A percentile compares a stretch with the other conserved stretches of the same genome.
These are phyloP conservation scores for Colletotrichum sp. DNA, from an alignment of 2,329 filamentous ascomycete species.

Conservation along the genomic window DNA sequence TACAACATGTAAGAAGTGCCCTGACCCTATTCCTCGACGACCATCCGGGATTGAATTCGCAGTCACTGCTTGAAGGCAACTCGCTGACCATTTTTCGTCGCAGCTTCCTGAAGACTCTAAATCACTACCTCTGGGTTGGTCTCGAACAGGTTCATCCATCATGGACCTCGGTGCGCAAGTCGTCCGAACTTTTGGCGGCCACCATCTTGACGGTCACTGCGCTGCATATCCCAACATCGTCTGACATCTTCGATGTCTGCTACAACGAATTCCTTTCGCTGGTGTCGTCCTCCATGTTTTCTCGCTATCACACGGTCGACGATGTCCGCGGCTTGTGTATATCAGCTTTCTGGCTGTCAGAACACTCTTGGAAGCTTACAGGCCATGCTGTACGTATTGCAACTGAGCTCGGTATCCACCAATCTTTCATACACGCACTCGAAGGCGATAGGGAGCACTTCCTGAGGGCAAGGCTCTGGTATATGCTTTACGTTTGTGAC, in stretches of 20 bases:
- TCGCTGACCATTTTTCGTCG: not conserved
- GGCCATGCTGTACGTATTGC: slow-evolving; percentile 62
- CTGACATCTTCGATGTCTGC: slow-evolving; percentile 55
- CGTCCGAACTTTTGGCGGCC: slow-evolving; percentile 59
- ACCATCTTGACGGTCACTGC: slow-evolving; percentile 64
- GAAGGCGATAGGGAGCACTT: slow-evolving; percentile 52
- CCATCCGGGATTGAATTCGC: not conserved
- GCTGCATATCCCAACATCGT: slow-evolving; percentile 60
- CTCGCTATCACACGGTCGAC: slow-evolving; percentile 62
- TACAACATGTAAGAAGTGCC: slow-evolving; percentile 37
- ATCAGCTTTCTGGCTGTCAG: slow-evolving; percentile 67
- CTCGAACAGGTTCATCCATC: slow-evolving; percentile 53
- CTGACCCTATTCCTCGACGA: fast-evolving
- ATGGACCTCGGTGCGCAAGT: slow-evolving; percentile 53
- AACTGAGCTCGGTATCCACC: slow-evolving; percentile 59
- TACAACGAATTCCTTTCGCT: slow-evolving; percentile 62
- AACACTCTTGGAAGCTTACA: slow-evolving; percentile 64
- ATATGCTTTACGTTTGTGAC: slow-evolving; percentile 40
- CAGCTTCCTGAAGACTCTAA: slow-evolving; percentile 50
- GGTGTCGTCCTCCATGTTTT: slow-evolving; percentile 61
- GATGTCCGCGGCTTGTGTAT: slow-evolving; percentile 65
- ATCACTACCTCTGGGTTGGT: slow-evolving; percentile 56
- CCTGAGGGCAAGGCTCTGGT: slow-evolving; percentile 63
- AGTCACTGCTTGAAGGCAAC: fast-evolving
- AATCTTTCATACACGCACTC: slow-evolving; percentile 53